These are phyloP conservation scores for Blepharisma japonicum DNA, from an alignment of 73 alveolate genomes.

Conservation along the genomic window DNA sequence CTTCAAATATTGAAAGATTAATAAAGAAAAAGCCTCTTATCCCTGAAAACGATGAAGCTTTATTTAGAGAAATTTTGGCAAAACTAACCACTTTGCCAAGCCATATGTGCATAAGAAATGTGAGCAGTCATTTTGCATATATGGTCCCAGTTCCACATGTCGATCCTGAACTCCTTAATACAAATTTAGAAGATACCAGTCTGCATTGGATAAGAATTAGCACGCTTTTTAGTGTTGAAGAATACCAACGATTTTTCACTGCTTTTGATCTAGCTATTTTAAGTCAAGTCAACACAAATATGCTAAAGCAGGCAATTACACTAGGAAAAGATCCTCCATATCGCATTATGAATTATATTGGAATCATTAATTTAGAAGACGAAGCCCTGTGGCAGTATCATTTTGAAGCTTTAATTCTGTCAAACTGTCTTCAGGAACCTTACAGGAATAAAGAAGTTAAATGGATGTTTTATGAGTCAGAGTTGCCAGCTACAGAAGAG, in stretches of 20 bases:
- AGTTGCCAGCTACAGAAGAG: conserved; percentile 1
- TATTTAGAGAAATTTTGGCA: conserved; percentile 12
- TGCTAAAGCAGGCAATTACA: background rate
- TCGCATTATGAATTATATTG: conserved; percentile 1
- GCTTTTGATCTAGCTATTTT: conserved; percentile 23
- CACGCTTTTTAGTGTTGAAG: conserved; percentile 19
- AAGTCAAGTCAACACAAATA: background rate
- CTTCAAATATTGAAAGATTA: conserved; percentile 15
- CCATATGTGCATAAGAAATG: conserved; percentile 24
- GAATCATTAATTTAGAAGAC: conserved; percentile 17
- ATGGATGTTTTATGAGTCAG: conserved; percentile 6
- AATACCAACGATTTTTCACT: conserved; percentile 11
- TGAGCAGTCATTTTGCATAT: conserved; percentile 2
- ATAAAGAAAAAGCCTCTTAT: conserved; percentile 9
- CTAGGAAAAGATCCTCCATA: background rate
- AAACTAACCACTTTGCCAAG: conserved; percentile 5
- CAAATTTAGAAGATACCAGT: background rate
- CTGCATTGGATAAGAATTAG: conserved; percentile 26
- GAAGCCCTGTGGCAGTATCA: conserved; percentile 27
- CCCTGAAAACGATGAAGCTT: background rate
- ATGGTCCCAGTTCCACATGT: background rate
- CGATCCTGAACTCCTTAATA: conserved; percentile 9
- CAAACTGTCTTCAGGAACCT: background rate
- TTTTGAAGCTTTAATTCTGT: background rate
- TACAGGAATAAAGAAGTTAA: conserved; percentile 13